These are phyloP conservation scores for Sporothrix brasiliensis DNA, from an alignment of 2,329 filamentous ascomycete genomes.

Conservation along the genomic window DNA sequence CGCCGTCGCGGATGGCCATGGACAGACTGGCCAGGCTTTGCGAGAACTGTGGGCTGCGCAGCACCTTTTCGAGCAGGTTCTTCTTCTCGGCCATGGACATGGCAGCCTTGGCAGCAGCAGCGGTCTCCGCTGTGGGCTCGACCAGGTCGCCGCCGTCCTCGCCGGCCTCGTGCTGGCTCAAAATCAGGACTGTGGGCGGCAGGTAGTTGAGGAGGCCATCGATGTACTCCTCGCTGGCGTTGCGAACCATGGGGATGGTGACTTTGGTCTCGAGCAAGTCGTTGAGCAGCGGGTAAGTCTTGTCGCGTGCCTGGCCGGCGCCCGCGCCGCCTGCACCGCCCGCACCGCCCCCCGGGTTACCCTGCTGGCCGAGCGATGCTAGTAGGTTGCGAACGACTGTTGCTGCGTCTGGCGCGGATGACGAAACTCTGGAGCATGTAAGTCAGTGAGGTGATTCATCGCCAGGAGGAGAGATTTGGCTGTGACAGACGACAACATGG, in stretches of 20 bases:
- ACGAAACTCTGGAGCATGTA: constrained; percentile 55
- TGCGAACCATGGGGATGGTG: constrained; percentile 76
- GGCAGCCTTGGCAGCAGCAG: constrained; percentile 73
- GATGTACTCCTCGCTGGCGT: constrained; percentile 65
- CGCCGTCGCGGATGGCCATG: constrained; percentile 85
- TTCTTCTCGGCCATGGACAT: constrained; percentile 78
- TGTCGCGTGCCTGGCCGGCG: constrained; percentile 52
- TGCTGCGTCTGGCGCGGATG: constrained; percentile 68
- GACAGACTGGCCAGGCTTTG: constrained; percentile 86
- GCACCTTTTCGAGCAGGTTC: constrained; percentile 74
- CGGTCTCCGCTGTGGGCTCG: constrained; percentile 69
- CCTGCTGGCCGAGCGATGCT: constrained; percentile 65
- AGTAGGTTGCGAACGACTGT: constrained; percentile 86
- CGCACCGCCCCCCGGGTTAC: background rate
- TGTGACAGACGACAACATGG: background rate
- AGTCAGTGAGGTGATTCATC: background rate
- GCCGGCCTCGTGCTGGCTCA: constrained; percentile 69
- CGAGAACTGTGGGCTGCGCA: constrained; percentile 86
- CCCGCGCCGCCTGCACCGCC: background rate
- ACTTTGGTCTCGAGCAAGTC: constrained; percentile 79
- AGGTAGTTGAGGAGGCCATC: constrained; percentile 77
- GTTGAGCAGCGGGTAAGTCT: constrained; percentile 78
- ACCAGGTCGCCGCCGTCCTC: constrained; percentile 52
- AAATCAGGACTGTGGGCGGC: constrained; percentile 74
- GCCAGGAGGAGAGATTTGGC: background rate